A percentile compares a stretch with the other conserved stretches of the same genome.
phyloP scores from a whole-genome alignment of 2,329 filamentous ascomycete species.

The Davidsoniella virescens region DNA sequence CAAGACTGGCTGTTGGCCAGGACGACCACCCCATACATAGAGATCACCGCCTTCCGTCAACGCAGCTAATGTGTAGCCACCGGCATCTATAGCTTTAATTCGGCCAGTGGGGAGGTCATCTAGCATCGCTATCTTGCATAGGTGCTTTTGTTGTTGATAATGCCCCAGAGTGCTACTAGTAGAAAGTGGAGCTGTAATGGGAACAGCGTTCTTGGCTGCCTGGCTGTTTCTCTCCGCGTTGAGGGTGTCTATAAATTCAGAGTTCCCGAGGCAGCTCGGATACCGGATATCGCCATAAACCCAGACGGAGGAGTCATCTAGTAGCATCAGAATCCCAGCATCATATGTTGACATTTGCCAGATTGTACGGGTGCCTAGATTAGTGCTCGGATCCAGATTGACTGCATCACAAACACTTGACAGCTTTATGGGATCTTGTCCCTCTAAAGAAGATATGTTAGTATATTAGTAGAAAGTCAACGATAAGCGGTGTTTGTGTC shows the following conservation, averaged over 20 bases:
- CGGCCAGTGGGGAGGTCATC: conserved; percentile 31
- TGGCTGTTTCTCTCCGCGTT: too few species aligned
- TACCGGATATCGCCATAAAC: conserved; percentile 45
- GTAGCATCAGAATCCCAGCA: conserved; percentile 32
- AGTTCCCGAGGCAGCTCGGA: conserved; percentile 28
- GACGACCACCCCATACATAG: conserved; percentile 41
- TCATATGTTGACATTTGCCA: conserved; percentile 31
- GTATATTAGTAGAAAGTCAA: too few species aligned
- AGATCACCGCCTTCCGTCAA: conserved; percentile 40
- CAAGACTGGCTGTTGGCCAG: conserved; percentile 8
- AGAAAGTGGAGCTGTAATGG: neutral
- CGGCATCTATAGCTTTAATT: conserved; percentile 36
- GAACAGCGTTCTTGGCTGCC: neutral
- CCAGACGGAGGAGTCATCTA: conserved; percentile 28
- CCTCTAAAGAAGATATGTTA: too few species aligned
- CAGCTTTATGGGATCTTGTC: too few species aligned
- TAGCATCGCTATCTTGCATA: too few species aligned
- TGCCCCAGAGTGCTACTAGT: neutral
- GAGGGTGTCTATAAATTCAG: conserved; percentile 18
- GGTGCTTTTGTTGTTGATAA: conserved; percentile 19
- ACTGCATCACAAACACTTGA: too few species aligned
- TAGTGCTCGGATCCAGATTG: neutral
- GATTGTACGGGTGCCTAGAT: conserved; percentile 14
- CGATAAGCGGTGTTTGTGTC: too few species aligned
- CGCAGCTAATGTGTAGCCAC: conserved; percentile 41